Evolutionary conservation across 108 stramenopile genomes (phyloP), one percentile per base, ranked within the genome.

Genomic region (Pinguiococcus pyrenoidosus): DNA sequence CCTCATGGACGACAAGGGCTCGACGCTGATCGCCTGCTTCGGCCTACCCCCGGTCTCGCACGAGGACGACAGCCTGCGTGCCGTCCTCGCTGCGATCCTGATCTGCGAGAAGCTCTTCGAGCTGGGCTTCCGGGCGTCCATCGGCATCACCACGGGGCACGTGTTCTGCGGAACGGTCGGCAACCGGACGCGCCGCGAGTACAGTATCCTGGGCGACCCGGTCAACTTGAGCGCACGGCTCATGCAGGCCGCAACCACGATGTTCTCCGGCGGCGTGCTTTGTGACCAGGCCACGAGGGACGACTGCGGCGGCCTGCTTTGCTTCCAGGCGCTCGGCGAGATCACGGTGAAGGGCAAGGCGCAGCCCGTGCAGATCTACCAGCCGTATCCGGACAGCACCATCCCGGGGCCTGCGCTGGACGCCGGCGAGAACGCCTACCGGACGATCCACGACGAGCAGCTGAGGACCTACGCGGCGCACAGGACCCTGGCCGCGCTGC

Each of bases 1-100:
- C 35, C 62, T 77, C 28, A 62, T 75, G 24, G 76, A 77, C 40
- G 76, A 77, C 69, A 77, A 77, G 66, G 76, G 76, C 13, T 53
- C 53, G 20, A 71, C 71, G 21, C 37, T 72, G n/a, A 77, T 77
- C 33, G 76, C 67, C 1, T 66, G 68, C 35, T 77, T 69, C 38
- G 76, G 73, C 25, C 54, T 77, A 42, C 73, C 73, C 3, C 71
- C 71, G n/a, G 30, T 51, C 1, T 27, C 60, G 20, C 61, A 69
- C 61, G 56, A 59, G 7, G 69, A 77, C 41, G 71, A 77, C 56
- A 23, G 66, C 4, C 37, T 52, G 37, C 50, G 71, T 1, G 71
- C 62, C 10, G 59, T 77, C 4, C 49, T 58, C 12, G 66, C 71
- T 3, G 67, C 73, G 7, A 30, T 75, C 8, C 37, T 34, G 29